Evolutionary conservation across 2,329 filamentous ascomycete genomes (phyloP).

Genomic region (Cordyceps cicadae): DNA sequence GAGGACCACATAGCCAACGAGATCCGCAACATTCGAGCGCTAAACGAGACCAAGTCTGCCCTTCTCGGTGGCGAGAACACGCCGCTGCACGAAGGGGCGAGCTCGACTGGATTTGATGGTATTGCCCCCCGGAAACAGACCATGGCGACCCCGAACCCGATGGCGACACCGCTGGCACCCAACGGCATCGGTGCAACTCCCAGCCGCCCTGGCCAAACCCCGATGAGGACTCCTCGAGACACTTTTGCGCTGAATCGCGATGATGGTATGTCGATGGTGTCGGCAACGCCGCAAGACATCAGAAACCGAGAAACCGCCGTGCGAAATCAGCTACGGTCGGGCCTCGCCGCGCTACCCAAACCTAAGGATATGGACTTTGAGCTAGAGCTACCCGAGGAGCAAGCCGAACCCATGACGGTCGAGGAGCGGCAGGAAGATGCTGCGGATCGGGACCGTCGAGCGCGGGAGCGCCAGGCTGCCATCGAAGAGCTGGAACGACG

Average conservation of each 20-base stretch:
- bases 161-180: slow-evolving; percentile 76
- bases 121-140: slow-evolving; percentile 71
- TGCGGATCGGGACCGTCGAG: slow-evolving; percentile 71
- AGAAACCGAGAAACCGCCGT: slow-evolving; percentile 61
- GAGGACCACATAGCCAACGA: slow-evolving; percentile 97
- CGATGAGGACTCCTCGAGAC: slow-evolving; percentile 81
- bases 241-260: slow-evolving; percentile 74
- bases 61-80: slow-evolving; percentile 91
- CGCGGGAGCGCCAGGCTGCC: slow-evolving; percentile 64
- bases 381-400: slow-evolving; percentile 80
- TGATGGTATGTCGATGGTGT: slow-evolving; percentile 58
- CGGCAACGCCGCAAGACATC: slow-evolving; percentile 69
- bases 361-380: slow-evolving; percentile 94
- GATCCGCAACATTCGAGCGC: slow-evolving; percentile 82
- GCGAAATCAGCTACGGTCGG: slow-evolving; percentile 59
- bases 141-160: slow-evolving; percentile 86
- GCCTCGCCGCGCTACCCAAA: slow-evolving; percentile 77
- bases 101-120: slow-evolving; percentile 82
- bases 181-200: slow-evolving; percentile 62
- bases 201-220: slow-evolving; percentile 65
- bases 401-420: slow-evolving; percentile 46
- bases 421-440: slow-evolving; percentile 48
- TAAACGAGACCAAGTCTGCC: slow-evolving; percentile 90
- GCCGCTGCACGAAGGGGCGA: slow-evolving; percentile 69
- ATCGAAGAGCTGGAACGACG: slow-evolving; percentile 70